Evolutionary conservation across 305 asterid species (phyloP).

Genomic region (Solanum hybrid): DNA sequence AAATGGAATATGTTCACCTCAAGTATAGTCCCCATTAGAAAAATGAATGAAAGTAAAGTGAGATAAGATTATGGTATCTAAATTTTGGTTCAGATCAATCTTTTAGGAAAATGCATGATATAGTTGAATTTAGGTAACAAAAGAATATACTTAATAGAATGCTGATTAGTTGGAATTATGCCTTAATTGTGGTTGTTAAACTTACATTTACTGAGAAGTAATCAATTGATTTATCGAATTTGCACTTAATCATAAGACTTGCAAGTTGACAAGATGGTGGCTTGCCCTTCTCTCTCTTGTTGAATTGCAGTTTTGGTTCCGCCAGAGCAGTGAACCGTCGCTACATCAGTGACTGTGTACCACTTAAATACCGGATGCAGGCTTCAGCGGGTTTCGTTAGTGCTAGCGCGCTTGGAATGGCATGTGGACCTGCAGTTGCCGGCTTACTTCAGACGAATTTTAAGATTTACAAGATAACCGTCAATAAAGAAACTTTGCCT

Average conservation of each 20-base stretch:
- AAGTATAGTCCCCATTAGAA: background rate
- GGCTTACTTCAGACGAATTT: constrained; percentile 76
- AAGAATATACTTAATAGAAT: background rate
- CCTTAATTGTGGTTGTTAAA: background rate
- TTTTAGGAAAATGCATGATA: background rate
- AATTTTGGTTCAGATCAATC: background rate
- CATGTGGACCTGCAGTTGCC: constrained; percentile 97
- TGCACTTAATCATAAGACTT: constrained; percentile 1
- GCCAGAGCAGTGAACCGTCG: constrained; percentile 98
- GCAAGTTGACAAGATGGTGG: constrained; percentile 7
- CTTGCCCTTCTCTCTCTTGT: constrained; percentile 1
- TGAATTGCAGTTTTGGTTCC: constrained; percentile 76
- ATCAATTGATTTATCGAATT: background rate
- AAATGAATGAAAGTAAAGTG: background rate
- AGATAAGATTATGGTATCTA: background rate
- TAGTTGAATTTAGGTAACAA: background rate
- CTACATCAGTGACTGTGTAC: constrained; percentile 94
- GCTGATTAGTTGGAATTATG: background rate
- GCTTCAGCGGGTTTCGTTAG: constrained; percentile 99
- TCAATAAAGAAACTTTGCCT: constrained; percentile 82
- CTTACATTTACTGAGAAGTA: background rate
- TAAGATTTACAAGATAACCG: constrained; percentile 58
- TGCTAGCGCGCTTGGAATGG: constrained; percentile 99
- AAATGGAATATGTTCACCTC: background rate
- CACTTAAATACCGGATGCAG: constrained; percentile 80